These are phyloP conservation scores for Hypomontagnella submonticulosa DNA, from an alignment of 495 filamentous ascomycete species.

Conservation along the genomic window DNA sequence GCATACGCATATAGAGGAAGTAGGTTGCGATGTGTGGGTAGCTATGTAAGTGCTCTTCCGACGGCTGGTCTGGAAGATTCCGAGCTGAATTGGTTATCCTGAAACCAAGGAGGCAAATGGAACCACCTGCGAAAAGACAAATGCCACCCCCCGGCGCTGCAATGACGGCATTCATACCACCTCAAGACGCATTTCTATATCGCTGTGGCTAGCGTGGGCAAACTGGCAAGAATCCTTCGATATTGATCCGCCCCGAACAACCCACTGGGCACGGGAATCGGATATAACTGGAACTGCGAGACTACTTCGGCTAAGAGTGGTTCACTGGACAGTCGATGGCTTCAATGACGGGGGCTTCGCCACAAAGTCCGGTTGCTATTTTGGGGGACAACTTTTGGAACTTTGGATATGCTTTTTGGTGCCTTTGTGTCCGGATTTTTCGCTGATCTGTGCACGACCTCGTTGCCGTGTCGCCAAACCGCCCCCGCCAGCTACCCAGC, in stretches of 20 bases:
- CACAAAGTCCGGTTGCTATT: conserved; percentile 10
- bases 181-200: neutral
- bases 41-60: neutral
- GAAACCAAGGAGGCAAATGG: conserved; percentile 1
- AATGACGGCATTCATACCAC: conserved; percentile 13
- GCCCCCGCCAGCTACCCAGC: conserved; percentile 3
- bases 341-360: conserved; percentile 2
- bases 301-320: too few species aligned
- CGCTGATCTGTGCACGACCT: conserved; percentile 21
- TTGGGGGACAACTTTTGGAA: conserved; percentile 15
- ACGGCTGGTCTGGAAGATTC: conserved; percentile 8
- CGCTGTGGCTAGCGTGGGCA: too few species aligned
- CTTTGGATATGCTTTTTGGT: neutral
- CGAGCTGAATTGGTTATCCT: conserved; percentile 5
- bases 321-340: neutral
- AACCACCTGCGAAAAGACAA: neutral
- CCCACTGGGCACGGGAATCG: too few species aligned
- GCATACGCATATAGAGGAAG: too few species aligned
- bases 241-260: too few species aligned
- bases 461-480: conserved; percentile 21
- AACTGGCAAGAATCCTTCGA: too few species aligned
- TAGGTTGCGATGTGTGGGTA: too few species aligned
- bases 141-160: neutral
- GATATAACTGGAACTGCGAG: too few species aligned
- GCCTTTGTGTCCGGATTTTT: conserved; percentile 5